Evolutionary conservation across 177 flowering plant genomes (phyloP).

Genomic region (Telopea speciosissima): DNA sequence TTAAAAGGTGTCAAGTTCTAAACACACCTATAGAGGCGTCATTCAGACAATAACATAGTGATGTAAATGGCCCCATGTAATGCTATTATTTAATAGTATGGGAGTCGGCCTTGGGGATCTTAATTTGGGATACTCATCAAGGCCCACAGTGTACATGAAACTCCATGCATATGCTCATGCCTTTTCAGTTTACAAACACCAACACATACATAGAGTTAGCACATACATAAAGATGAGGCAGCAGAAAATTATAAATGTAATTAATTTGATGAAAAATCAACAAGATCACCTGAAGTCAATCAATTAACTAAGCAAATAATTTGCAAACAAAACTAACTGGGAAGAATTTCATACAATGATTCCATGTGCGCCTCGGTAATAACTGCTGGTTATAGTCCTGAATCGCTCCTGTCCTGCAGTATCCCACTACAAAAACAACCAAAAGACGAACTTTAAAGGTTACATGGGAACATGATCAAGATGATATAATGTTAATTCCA

Average conservation of each 20-base stretch:
- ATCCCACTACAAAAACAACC: conserved; percentile 41
- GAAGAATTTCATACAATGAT: conserved; percentile 41
- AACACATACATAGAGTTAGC: neutral
- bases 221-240: neutral
- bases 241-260: neutral
- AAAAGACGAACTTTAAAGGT: conserved; percentile 2
- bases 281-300: neutral
- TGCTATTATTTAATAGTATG: too few species aligned
- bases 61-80: too few species aligned
- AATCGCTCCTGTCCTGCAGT: conserved; percentile 70
- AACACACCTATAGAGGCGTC: too few species aligned
- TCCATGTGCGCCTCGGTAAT: conserved; percentile 66
- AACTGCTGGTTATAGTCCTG: conserved; percentile 64
- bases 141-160: neutral
- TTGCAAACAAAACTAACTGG: neutral
- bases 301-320: neutral
- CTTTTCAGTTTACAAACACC: neutral
- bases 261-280: neutral
- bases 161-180: neutral
- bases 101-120: neutral
- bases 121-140: neutral
- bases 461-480: neutral
- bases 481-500: too few species aligned
- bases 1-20: too few species aligned
- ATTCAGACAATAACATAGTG: too few species aligned